These are phyloP conservation scores for Talaromyces marneffei DNA, from an alignment of 2,329 filamentous ascomycete genomes.

Conservation along the genomic window DNA sequence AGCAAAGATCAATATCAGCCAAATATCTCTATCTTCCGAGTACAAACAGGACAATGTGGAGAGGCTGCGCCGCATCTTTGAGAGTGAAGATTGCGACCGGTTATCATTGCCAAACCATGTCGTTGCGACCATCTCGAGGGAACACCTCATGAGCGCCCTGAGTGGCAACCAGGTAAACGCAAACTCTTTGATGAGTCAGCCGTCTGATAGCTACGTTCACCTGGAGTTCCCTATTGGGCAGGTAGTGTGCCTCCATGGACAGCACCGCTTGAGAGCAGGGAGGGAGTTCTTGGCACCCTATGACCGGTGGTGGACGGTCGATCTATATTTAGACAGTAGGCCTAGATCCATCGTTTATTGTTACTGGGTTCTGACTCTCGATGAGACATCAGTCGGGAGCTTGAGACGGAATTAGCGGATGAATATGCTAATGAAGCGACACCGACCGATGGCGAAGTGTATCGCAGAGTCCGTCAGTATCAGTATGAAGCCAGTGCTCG, in stretches of 20 bases:
- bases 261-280: neutral
- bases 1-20: conserved; percentile 21
- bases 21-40: conserved; percentile 13
- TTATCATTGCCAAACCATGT: neutral
- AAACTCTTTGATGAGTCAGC: neutral
- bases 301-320: neutral
- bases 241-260: neutral
- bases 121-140: neutral
- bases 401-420: conserved; percentile 10
- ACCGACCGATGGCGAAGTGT: neutral
- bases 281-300: conserved; percentile 1
- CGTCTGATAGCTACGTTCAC: neutral
- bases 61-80: conserved; percentile 22
- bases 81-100: neutral
- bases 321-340: conserved; percentile 4
- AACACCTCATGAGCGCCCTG: neutral
- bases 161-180: neutral
- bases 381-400: conserved; percentile 6
- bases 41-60: conserved; percentile 18
- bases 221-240: neutral
- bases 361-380: conserved; percentile 5
- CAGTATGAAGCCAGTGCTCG: conserved; percentile 5
- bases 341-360: neutral
- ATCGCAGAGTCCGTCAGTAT: conserved; percentile 4
- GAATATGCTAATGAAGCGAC: conserved; percentile 11